Conservation (phyloP, 108 stramenopile species). For the Cyclotella distinguenda region DNA sequence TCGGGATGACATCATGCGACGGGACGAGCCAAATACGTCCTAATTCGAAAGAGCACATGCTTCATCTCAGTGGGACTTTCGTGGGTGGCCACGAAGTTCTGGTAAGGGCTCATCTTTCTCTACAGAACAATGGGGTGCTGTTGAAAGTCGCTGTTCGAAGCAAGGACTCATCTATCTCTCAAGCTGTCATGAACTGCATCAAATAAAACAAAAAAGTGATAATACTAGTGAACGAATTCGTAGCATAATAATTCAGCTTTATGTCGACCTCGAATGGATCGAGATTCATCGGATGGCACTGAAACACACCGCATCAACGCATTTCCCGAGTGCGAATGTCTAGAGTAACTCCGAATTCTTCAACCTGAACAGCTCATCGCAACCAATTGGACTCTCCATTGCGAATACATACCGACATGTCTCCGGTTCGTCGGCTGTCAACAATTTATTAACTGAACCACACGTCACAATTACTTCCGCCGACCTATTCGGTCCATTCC, state of each 20-base stretch:
- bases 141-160: slow-evolving; percentile 92
- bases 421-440: slow-evolving; percentile 82
- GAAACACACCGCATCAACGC: not conserved
- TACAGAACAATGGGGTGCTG: slow-evolving; percentile 63
- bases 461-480: slow-evolving; percentile 69
- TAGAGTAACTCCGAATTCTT: slow-evolving; percentile 4
- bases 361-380: slow-evolving; percentile 63
- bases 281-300: too few species aligned
- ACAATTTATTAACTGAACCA: slow-evolving; percentile 62
- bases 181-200: not conserved
- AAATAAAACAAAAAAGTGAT: not conserved
- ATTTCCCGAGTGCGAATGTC: not conserved
- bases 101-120: slow-evolving; percentile 82
- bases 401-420: slow-evolving; percentile 77
- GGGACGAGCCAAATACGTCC: slow-evolving; percentile 67
- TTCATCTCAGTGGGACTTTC: slow-evolving; percentile 89
- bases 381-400: slow-evolving; percentile 81
- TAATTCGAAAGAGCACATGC: slow-evolving; percentile 78
- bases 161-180: slow-evolving; percentile 14
- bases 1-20: slow-evolving; percentile 94
- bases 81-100: slow-evolving; percentile 78
- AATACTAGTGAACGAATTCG: too few species aligned
- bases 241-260: too few species aligned
- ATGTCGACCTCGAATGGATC: too few species aligned
- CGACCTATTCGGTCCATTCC: slow-evolving; percentile 81